A percentile compares a stretch with the other conserved stretches of the same genome.
These are phyloP conservation scores for Calcarisporium arbuscula DNA, from an alignment of 2,329 filamentous ascomycete genomes.

Conservation along the genomic window DNA sequence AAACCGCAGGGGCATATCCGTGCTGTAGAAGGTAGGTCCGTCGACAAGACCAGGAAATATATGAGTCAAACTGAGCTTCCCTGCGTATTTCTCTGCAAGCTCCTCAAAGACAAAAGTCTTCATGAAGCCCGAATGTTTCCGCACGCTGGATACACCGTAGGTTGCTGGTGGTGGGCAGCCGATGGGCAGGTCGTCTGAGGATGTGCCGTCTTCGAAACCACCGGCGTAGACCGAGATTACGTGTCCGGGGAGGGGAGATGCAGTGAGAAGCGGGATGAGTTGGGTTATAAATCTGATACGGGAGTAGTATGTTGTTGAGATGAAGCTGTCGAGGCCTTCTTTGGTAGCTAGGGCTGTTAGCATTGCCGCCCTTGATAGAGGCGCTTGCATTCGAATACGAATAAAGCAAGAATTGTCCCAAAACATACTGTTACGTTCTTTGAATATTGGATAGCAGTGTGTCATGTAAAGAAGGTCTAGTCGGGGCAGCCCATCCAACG, in stretches of 20 bases:
- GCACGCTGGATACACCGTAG: constrained; percentile 7
- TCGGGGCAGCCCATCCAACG: constrained; percentile 3
- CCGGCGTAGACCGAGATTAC: constrained; percentile 10
- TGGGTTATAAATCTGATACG: constrained; percentile 7
- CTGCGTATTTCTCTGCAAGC: constrained; percentile 4
- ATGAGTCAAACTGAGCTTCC: constrained; percentile 6
- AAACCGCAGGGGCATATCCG: constrained; percentile 6
- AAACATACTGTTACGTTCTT: constrained; percentile 7
- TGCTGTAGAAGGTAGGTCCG: constrained; percentile 4
- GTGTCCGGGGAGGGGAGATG: constrained; percentile 6
- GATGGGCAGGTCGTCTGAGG: constrained; percentile 6
- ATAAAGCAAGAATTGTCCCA: not conserved
- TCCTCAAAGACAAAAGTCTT: constrained; percentile 9
- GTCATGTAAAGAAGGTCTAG: constrained; percentile 10
- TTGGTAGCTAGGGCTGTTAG: constrained; percentile 1
- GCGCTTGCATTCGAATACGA: not conserved
- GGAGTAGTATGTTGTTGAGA: constrained; percentile 7
- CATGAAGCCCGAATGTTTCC: constrained; percentile 8
- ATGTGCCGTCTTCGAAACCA: constrained; percentile 6
- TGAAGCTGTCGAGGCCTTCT: constrained; percentile 6
- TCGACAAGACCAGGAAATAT: constrained; percentile 9
- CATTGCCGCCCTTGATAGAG: too few species aligned
- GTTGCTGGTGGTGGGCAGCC: constrained; percentile 2
- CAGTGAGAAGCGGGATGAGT: constrained; percentile 5
- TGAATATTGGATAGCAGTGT: constrained; percentile 8